phyloP scores from a whole-genome alignment of 257 asterid genomes.

The Oldenlandia corymbosa region DNA sequence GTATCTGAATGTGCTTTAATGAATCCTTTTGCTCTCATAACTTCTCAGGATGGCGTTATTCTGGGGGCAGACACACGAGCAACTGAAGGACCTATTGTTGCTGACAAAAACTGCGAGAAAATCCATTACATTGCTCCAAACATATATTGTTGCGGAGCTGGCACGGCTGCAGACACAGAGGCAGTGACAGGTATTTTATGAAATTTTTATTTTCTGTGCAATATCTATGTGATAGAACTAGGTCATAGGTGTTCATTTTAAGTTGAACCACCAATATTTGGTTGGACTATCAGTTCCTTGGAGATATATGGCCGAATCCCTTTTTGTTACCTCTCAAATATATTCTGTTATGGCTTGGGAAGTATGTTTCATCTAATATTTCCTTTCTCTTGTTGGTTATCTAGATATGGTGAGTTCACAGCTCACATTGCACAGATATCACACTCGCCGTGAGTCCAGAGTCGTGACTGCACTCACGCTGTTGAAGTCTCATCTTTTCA shows the following conservation, averaged over 20 bases:
- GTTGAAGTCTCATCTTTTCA: constrained; percentile 82
- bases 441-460: constrained; percentile 91
- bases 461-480: constrained; percentile 87
- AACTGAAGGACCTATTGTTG: constrained; percentile 98
- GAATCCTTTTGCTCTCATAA: constrained; percentile 10
- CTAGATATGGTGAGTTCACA: constrained; percentile 96
- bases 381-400: constrained; percentile 4
- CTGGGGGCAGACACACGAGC: constrained; percentile 99
- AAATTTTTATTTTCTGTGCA: neutral
- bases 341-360: neutral
- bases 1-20: constrained; percentile 4
- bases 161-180: constrained; percentile 96
- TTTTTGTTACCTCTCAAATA: neutral
- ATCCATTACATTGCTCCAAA: constrained; percentile 91
- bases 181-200: constrained; percentile 69
- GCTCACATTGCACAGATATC: constrained; percentile 77
- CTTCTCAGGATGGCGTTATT: constrained; percentile 80
- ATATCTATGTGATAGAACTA: neutral
- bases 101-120: constrained; percentile 96
- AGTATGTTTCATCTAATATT: neutral
- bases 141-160: constrained; percentile 80
- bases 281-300: neutral
- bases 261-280: neutral
- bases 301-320: no score
- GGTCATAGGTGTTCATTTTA: neutral